phyloP scores from a whole-genome alignment of 208 protist species.

The Crithidia acanthocephali region DNA sequence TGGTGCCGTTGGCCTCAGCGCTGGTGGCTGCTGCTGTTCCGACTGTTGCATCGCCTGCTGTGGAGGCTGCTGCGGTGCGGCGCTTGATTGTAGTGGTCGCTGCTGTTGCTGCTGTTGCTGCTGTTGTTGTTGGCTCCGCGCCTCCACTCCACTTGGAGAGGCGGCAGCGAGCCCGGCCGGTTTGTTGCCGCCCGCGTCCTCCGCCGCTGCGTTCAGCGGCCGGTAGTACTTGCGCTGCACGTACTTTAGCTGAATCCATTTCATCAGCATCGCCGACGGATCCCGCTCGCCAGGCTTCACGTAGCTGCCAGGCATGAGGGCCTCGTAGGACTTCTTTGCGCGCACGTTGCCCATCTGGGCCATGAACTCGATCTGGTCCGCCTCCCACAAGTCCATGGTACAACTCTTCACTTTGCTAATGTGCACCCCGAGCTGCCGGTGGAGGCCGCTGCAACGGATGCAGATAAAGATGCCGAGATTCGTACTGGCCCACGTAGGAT shows the following conservation, averaged over 20 bases:
- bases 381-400: slow-evolving; percentile 87
- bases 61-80: no score
- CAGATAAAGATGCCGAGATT: slow-evolving; percentile 91
- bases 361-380: slow-evolving; percentile 75
- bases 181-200: not conserved
- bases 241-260: slow-evolving; percentile 78
- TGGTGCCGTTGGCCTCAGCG: not conserved
- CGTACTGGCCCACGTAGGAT: slow-evolving; percentile 77
- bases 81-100: not conserved
- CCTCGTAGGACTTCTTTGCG: slow-evolving; percentile 58
- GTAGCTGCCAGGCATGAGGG: slow-evolving; percentile 45
- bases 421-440: slow-evolving; percentile 91
- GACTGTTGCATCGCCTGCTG: no score
- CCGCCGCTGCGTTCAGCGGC: not conserved
- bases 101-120: not conserved
- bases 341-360: slow-evolving; percentile 56
- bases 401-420: slow-evolving; percentile 88
- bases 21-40: not conserved
- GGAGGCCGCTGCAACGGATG: slow-evolving; percentile 90
- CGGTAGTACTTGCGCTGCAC: slow-evolving; percentile 61
- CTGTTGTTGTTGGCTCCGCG: not conserved
- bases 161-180: not conserved
- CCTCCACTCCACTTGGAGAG: not conserved
- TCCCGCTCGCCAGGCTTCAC: slow-evolving; percentile 48
- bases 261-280: slow-evolving; percentile 42